Conservation (phyloP, 345 rosid genomes). For the Gossypium arboreum region DNA sequence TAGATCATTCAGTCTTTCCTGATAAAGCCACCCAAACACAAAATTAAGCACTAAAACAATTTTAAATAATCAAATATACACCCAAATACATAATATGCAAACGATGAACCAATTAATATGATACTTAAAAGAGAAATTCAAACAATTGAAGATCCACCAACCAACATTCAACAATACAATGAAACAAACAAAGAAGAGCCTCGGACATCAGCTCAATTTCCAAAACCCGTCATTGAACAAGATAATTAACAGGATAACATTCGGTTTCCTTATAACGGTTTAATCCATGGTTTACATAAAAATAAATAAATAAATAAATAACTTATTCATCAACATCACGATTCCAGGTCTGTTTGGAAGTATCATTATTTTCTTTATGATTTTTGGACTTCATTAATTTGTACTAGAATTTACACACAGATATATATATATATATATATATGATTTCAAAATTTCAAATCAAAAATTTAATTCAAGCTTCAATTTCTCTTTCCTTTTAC, state of each 20-base stretch:
- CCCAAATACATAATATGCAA: neutral
- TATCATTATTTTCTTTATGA: neutral
- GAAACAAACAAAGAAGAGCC: neutral
- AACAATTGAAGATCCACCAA: neutral
- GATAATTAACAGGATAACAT: neutral
- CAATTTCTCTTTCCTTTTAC: neutral
- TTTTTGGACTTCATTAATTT: too few relatives aligned
- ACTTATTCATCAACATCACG: neutral
- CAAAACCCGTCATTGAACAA: neutral
- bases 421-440: too few relatives aligned
- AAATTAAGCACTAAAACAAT: neutral
- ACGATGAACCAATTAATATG: neutral
- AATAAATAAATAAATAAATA: neutral
- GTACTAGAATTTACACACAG: too few relatives aligned
- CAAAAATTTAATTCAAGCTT: neutral
- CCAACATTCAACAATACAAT: neutral
- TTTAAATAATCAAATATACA: neutral
- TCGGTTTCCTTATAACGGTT: neutral
- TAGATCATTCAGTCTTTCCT: constrained; percentile 26
- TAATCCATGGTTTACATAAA: neutral
- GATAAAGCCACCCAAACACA: neutral
- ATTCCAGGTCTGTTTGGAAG: constrained; percentile 2
- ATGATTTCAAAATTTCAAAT: neutral
- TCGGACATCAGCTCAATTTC: neutral
- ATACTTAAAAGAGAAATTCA: neutral